These are phyloP conservation scores for Vanrija sp. DNA, from an alignment of 1,284 basidiomycete genomes.

Conservation along the genomic window DNA sequence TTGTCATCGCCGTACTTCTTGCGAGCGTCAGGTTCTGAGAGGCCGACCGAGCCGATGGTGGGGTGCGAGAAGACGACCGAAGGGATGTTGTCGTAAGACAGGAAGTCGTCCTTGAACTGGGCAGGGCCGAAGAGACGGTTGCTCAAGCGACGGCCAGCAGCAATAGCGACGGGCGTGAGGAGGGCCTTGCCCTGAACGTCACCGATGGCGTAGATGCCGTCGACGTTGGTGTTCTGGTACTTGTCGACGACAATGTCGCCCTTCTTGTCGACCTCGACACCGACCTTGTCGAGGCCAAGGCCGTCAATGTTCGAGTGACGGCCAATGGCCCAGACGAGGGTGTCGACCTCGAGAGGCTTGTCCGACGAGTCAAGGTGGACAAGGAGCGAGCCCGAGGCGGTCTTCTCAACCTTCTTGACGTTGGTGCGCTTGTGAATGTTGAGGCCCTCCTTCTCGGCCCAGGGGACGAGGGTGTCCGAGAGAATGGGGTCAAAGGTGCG, in stretches of 20 bases:
- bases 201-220: conserved; percentile 76
- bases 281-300: conserved; percentile 72
- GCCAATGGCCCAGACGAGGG: conserved; percentile 91
- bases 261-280: conserved; percentile 69
- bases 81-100: conserved; percentile 86
- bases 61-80: conserved; percentile 97
- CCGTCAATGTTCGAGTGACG: conserved; percentile 74
- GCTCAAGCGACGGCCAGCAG: conserved; percentile 80
- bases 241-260: conserved; percentile 87
- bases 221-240: conserved; percentile 77
- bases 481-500: conserved; percentile 88
- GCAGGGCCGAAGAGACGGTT: conserved; percentile 87
- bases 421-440: conserved; percentile 76
- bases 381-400: conserved; percentile 61
- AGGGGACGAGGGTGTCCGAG: conserved; percentile 80
- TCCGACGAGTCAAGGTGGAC: conserved; percentile 65
- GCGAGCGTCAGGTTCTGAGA: conserved; percentile 85
- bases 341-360: conserved; percentile 77
- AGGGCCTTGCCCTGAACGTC: conserved; percentile 89
- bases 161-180: conserved; percentile 97
- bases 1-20: conserved; percentile 78
- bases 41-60: conserved; percentile 83
- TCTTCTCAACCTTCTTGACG: conserved; percentile 70
- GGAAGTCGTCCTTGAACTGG: conserved; percentile 79
- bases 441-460: conserved; percentile 80